These are phyloP conservation scores for Echites panduratus DNA, from an alignment of 257 asterid species.

Conservation along the genomic window DNA sequence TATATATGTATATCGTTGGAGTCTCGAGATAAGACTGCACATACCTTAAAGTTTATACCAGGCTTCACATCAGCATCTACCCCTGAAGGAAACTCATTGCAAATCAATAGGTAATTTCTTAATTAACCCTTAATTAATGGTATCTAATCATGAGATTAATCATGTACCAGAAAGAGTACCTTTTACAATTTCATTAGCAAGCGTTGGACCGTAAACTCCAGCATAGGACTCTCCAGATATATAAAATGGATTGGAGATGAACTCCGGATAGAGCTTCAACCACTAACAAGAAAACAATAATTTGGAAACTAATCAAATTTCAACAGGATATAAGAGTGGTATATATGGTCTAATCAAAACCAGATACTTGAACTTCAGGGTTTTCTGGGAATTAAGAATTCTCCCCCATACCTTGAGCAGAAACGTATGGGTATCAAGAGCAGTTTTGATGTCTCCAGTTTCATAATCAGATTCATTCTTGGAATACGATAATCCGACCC, in stretches of 20 bases:
- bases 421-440: conserved; percentile 67
- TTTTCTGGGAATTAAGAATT: background rate
- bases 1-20: no score
- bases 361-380: background rate
- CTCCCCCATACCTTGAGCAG: conserved; percentile 62
- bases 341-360: no score
- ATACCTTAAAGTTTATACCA: conserved; percentile 70
- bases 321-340: background rate
- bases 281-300: conserved; percentile 47
- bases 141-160: background rate
- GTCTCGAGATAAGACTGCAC: conserved; percentile 1
- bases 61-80: conserved; percentile 64
- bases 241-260: conserved; percentile 59
- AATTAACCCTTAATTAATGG: no score
- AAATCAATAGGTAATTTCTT: conserved; percentile 2
- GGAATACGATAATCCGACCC: conserved; percentile 86
- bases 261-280: conserved; percentile 87
- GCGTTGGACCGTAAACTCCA: conserved; percentile 88
- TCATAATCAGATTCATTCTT: conserved; percentile 51
- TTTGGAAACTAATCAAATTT: conserved; percentile 9
- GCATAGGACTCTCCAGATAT: conserved; percentile 94
- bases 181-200: conserved; percentile 66
- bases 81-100: conserved; percentile 37
- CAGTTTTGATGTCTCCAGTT: conserved; percentile 80
- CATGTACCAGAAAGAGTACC: conserved; percentile 43